Base-by-base conservation (phyloP, 192 early-diverging fungal genomes). In the Gryganskiella cystojenkinii region DNA sequence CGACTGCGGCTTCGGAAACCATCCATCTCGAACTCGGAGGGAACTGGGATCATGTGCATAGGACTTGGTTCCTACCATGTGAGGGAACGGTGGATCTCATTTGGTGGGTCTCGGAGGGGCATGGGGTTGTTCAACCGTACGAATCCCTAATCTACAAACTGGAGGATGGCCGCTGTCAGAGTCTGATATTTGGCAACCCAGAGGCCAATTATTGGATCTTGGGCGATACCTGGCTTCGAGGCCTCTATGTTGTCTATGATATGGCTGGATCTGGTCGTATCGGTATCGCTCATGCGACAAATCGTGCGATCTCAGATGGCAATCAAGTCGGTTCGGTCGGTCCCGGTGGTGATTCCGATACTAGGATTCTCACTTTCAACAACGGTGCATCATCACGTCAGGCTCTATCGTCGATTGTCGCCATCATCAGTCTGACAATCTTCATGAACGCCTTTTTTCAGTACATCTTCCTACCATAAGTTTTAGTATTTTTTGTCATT, bases 201-300 rank as follows among this genome's bases (percentile, higher is more conserved):
- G 56, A 65, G 17, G 61, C 63, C 20, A 35, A 64, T 17, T 60
- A 65, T 28, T 73, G 71, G 71, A 73, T 73, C 25, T 47, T 73
- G 56, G 71, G 71, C 14, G 71, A 73, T 46, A 65, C 56, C 22
- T 65, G 63, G 71, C 31, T 73, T 4, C 28, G 56, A 22, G 71
- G 63, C 7, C 15, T 73, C 19, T 73, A 73, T 60, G 24, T 73
- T 8, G 71, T 73, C 5, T 73, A 73, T 31, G 71, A 73, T n/a
- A 73, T 73, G 71, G 42, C 27, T 5, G 71, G 56, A 9, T 14
- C 11, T 13, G 71, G 71, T 1, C 30, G 56, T 17, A 65, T 73
- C 19, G 70, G 70, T 25, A 58, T 73, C 22, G 70, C 70, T 22
- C 47, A 40, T 8, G 62, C 70, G 9, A 30, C 35, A 9, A 44